A percentile compares a stretch with the other conserved stretches of the same genome.
Conservation (phyloP, 257 asterid genomes). For the Hygrophila difformis region DNA sequence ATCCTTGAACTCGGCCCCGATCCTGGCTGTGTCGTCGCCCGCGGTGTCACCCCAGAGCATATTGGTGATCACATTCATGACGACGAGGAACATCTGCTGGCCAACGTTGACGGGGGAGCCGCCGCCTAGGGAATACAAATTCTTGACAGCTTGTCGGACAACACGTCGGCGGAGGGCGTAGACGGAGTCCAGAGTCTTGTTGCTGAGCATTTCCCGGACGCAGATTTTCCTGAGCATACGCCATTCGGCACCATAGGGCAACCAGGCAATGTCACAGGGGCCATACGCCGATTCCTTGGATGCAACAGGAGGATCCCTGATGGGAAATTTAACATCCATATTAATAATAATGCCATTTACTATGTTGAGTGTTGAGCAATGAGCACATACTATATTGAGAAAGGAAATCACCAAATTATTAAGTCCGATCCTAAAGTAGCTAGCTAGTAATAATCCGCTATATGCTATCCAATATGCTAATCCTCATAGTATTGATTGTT, state of each 20-base stretch:
- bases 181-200: conserved; percentile 40
- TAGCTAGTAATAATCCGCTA: too few species aligned
- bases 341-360: too few species aligned
- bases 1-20: conserved; percentile 53
- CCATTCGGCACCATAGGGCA: conserved; percentile 71
- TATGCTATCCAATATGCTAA: too few species aligned
- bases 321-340: too few species aligned
- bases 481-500: too few species aligned
- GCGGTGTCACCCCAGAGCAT: conserved; percentile 86
- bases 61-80: conserved; percentile 62
- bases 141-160: conserved; percentile 31
- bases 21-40: conserved; percentile 34
- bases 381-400: too few species aligned
- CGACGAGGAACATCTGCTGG: conserved; percentile 52
- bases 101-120: conserved; percentile 46
- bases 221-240: conserved; percentile 61
- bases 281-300: conserved; percentile 54
- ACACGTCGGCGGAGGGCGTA: conserved; percentile 42
- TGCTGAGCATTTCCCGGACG: conserved; percentile 54
- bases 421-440: too few species aligned
- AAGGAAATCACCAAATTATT: too few species aligned
- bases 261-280: conserved; percentile 59
- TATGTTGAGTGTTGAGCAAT: too few species aligned
- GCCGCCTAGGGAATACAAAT: conserved; percentile 22
- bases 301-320: conserved; percentile 64